These are phyloP conservation scores for Scutellaria galericulata DNA, from an alignment of 257 asterid species.

Conservation along the genomic window DNA sequence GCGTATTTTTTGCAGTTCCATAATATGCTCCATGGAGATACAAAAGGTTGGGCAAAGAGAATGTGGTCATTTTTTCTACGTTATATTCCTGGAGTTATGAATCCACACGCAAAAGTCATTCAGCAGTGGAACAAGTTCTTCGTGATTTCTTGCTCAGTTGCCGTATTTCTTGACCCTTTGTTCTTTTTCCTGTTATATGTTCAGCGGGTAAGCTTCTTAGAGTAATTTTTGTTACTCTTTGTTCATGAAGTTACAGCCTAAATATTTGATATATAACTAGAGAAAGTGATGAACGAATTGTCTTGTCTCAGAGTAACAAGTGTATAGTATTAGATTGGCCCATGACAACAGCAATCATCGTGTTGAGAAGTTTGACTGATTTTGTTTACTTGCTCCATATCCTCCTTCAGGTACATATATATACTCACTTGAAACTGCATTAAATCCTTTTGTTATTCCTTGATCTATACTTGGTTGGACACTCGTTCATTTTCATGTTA, in stretches of 20 bases:
- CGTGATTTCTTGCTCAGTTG: slow-evolving; percentile 70
- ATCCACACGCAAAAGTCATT: slow-evolving; percentile 66
- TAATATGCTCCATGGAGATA: slow-evolving; percentile 72
- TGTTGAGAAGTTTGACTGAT: slow-evolving; percentile 78
- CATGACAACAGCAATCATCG: slow-evolving; percentile 58
- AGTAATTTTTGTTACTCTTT: slow-evolving; percentile 1
- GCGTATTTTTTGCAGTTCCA: slow-evolving; percentile 58
- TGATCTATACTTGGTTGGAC: slow-evolving; percentile 15
- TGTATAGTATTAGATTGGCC: slow-evolving; percentile 70
- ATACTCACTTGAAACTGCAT: slow-evolving; percentile 9
- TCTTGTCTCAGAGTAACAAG: slow-evolving; percentile 54
- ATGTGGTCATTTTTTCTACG: slow-evolving; percentile 44
- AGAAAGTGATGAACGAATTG: slow-evolving; percentile 6
- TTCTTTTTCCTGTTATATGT: slow-evolving; percentile 73
- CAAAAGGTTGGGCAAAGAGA: slow-evolving; percentile 81
- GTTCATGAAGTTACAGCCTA: background rate
- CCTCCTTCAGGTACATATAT: slow-evolving; percentile 78
- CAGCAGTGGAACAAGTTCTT: slow-evolving; percentile 88
- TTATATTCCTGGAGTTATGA: slow-evolving; percentile 73
- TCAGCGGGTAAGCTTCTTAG: slow-evolving; percentile 52
- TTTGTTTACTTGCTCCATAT: slow-evolving; percentile 73
- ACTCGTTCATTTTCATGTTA: background rate
- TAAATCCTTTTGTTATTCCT: slow-evolving; percentile 5
- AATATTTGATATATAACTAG: background rate
- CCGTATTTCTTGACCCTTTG: slow-evolving; percentile 77